Conservation (phyloP, 2,329 filamentous ascomycete genomes). For the Arthroderma sp. region DNA sequence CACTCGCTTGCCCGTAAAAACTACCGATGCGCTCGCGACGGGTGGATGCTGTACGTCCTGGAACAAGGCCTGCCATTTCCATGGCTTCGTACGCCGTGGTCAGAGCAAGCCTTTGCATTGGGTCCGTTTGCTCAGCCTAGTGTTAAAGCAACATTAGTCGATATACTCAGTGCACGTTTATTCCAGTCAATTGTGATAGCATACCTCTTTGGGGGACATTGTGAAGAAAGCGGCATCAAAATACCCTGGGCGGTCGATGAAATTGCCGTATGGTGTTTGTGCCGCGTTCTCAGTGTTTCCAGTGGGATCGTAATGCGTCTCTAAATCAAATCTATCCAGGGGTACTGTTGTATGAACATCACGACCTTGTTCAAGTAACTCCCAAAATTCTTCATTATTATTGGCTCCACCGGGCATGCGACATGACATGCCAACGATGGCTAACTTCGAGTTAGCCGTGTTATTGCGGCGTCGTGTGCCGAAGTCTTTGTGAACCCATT, state of each 20-base stretch:
- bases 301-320: constrained; percentile 15
- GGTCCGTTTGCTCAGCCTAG: constrained; percentile 54
- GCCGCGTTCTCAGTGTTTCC: constrained; percentile 14
- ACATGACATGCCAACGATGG: constrained; percentile 10
- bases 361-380: constrained; percentile 17
- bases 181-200: background rate
- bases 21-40: background rate
- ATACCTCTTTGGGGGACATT: constrained; percentile 60
- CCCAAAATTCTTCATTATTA: constrained; percentile 26
- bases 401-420: constrained; percentile 11
- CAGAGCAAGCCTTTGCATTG: constrained; percentile 61
- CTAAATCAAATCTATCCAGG: constrained; percentile 24
- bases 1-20: constrained; percentile 66
- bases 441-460: constrained; percentile 2
- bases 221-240: constrained; percentile 72
- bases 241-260: constrained; percentile 50
- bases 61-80: constrained; percentile 68
- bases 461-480: background rate
- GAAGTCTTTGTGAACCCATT: background rate
- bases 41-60: constrained; percentile 58
- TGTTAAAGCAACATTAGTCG: background rate
- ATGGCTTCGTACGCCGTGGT: constrained; percentile 70
- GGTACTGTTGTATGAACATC: constrained; percentile 24
- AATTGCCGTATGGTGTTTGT: constrained; percentile 16
- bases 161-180: background rate